Evolutionary conservation across 768 basidiomycete genomes (phyloP), one percentile per base, ranked within the genome.

Genomic region (Peribolospora kevripleyi): DNA sequence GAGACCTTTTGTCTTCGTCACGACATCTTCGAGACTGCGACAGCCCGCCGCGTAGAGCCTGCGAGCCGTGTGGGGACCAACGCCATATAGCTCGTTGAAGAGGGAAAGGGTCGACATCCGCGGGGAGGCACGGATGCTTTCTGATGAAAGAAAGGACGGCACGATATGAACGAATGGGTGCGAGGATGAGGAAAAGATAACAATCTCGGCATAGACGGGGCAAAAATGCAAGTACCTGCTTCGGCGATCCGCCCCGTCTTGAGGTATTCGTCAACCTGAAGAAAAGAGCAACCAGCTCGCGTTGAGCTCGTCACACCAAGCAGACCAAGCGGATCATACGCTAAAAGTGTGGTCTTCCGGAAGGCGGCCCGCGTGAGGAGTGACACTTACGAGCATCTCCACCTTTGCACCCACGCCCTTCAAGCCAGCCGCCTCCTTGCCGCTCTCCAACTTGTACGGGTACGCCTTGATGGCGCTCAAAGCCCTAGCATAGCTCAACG

Each of bases 31-130:
- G 6, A 85, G 64, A 0, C 76, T 80, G 42, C 82, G 76, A 48
- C 84, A 65, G 2, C 80, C 80, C 47, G 73, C 68, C 41, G 74
- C 74, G 64, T 79, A 82, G 4, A 84, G 70, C 45, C 72, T 68
- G 5, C 77, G 73, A 5, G 84, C 81, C 6, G 73, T 81, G n/a
- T 68, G 65, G 0, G 83, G 71, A 6, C 84, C 84, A 42, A 87
- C 78, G 7, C 82, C 79, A 54, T 87, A 77, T 54, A 87, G 67
- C 5, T 74, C 70, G 10, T 73, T 68, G 61, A 87, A 82, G 0
- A 68, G 61, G 6, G 73, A 72, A 6, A 85, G 71, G 0, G 75
- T 66, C 52, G 70, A 66, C 63, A 75, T 83, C 42, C 80, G 76
- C 37, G 70, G 58, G 0, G 77, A 76, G 5, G 63, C 62, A 5